Evolutionary conservation across 2,329 filamentous ascomycete species (phyloP), one percentile per base, ranked within the genome.

Genomic region (Pseudopithomyces chartarum): DNA sequence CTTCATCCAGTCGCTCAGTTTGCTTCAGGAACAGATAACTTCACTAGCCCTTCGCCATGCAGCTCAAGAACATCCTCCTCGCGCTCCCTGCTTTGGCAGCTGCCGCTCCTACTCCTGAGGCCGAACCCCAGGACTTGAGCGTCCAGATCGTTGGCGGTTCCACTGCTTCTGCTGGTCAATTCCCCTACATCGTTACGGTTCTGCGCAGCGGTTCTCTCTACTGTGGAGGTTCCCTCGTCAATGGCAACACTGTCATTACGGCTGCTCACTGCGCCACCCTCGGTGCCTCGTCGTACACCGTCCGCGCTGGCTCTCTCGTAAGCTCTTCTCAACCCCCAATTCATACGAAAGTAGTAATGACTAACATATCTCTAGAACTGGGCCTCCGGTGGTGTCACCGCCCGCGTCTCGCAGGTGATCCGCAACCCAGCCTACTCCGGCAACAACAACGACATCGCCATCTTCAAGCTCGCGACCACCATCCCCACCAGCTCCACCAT

Each of bases 401-500:
- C 59, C 42, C 36, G n/a, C 5, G 64, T 69, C 40, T 64, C 66
- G 11, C 57, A 52, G 3, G 54, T 69, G 36, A 54, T 26, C 32
- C 12, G 62, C 38, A 61, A 69, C 64, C 68, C 67, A 38, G 64
- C 32, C 53, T 71, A 64, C 61, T 34, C 23, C 17, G 29, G 49
- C 45, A 33, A 22, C 33, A 59, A 55, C 48, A 52, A 62, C 36
- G 67, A 70, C 26, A 49, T 69, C 19, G 68, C 67, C 46, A 63
- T 71, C 65, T 56, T 61, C 54, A 69, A 69, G 62, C 65, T 70
- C 10, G 42, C 62, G 2, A 64, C 62, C 20, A 15, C 61, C n/a
- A 57, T 70, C 52, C 38, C 62, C 19, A 58, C 64, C 20, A 63
- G 62, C 62, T 60, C 56, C 38, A 65, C 62, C 57, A 60, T 69